These are phyloP conservation scores for Sarcodon sp. DNA, from an alignment of 768 basidiomycete species.

Conservation along the genomic window DNA sequence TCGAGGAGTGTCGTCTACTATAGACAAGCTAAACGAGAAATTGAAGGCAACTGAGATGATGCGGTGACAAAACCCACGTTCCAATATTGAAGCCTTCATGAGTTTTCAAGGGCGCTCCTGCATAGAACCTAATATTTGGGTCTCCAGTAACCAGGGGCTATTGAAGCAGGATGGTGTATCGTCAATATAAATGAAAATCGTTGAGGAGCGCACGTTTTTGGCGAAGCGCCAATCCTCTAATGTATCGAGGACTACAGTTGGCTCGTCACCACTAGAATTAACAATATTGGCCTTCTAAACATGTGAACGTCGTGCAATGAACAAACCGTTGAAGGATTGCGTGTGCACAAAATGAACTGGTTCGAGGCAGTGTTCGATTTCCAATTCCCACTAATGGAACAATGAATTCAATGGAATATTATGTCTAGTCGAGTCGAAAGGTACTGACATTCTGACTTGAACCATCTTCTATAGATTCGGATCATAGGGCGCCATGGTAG, in stretches of 20 bases:
- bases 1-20: constrained; percentile 75
- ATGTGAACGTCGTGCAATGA: not conserved
- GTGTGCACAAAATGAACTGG: constrained; percentile 74
- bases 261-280: constrained; percentile 60
- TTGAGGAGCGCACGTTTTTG: constrained; percentile 45
- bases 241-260: constrained; percentile 75
- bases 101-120: constrained; percentile 82
- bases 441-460: constrained; percentile 73
- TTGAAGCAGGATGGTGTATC: too few species aligned
- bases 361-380: constrained; percentile 31
- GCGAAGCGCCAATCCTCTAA: constrained; percentile 79
- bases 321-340: constrained; percentile 65
- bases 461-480: constrained; percentile 41
- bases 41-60: not conserved
- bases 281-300: constrained; percentile 1
- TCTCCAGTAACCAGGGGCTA: constrained; percentile 60
- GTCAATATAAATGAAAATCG: not conserved
- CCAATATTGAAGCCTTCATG: constrained; percentile 87
- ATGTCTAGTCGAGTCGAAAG: constrained; percentile 1
- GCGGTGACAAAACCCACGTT: constrained; percentile 31
- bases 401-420: not conserved
- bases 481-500: not conserved
- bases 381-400: constrained; percentile 29
- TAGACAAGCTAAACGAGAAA: constrained; percentile 42
- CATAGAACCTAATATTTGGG: constrained; percentile 78